phyloP scores from a whole-genome alignment of 2,329 filamentous ascomycete genomes.

The Chaetomiaceae sp. region DNA sequence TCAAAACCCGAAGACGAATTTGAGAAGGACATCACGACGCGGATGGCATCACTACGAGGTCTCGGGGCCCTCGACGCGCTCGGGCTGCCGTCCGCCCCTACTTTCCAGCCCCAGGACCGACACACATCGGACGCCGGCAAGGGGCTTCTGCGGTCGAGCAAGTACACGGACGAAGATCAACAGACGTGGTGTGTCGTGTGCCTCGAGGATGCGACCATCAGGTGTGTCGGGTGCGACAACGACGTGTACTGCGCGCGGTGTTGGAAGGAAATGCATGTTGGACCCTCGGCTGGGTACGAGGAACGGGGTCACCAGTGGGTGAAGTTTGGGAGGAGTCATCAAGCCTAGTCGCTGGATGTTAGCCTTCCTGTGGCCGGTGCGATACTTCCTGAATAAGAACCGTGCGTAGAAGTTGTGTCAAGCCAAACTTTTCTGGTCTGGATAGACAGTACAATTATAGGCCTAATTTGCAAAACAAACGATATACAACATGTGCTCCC shows the following conservation, averaged over 20 bases:
- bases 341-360: background rate
- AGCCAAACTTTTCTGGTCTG: too few species aligned
- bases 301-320: conserved; percentile 64
- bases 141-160: conserved; percentile 34
- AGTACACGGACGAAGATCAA: conserved; percentile 63
- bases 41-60: conserved; percentile 46
- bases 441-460: too few species aligned
- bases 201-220: conserved; percentile 67
- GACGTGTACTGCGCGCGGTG: conserved; percentile 72
- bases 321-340: conserved; percentile 39
- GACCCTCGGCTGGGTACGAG: conserved; percentile 62
- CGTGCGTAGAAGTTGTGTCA: too few species aligned
- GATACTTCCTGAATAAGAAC: background rate
- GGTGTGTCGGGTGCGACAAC: conserved; percentile 64
- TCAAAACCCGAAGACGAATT: conserved; percentile 27
- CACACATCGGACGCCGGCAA: conserved; percentile 24
- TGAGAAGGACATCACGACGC: conserved; percentile 43
- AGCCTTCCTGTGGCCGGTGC: too few species aligned
- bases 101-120: conserved; percentile 40
- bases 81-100: conserved; percentile 45
- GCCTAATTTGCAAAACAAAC: too few species aligned
- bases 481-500: too few species aligned
- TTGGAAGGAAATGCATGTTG: conserved; percentile 75
- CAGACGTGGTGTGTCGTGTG: conserved; percentile 79
- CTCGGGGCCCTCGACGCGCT: conserved; percentile 31